A percentile compares a stretch with the other conserved stretches of the same genome.
These are phyloP conservation scores for Gliomastix tumulicola DNA, from an alignment of 2,329 filamentous ascomycete species.

Conservation along the genomic window DNA sequence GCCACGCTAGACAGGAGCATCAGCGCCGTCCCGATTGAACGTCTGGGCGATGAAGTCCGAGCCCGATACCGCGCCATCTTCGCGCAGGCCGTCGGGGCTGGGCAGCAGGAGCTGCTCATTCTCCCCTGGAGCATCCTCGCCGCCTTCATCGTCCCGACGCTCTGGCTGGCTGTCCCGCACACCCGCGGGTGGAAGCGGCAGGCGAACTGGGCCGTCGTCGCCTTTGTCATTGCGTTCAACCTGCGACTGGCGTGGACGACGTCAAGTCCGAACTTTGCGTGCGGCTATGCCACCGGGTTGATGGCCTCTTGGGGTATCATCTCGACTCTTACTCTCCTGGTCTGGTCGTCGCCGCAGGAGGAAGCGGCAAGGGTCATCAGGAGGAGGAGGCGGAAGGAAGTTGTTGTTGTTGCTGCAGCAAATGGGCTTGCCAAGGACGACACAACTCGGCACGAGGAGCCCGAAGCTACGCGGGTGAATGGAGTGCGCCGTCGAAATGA, in stretches of 20 bases:
- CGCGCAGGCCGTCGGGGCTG: constrained; percentile 23
- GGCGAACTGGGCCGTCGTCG: constrained; percentile 40
- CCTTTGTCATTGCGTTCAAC: constrained; percentile 34
- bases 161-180: constrained; percentile 53
- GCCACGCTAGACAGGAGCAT: background rate
- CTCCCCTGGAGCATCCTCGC: constrained; percentile 44
- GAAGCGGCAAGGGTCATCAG: constrained; percentile 44
- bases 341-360: constrained; percentile 50
- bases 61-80: constrained; percentile 28
- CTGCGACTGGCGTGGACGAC: constrained; percentile 28
- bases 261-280: constrained; percentile 44
- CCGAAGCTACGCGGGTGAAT: constrained; percentile 2
- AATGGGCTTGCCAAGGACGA: background rate
- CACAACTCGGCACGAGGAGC: background rate
- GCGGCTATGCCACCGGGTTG: constrained; percentile 43
- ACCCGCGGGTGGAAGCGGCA: constrained; percentile 39
- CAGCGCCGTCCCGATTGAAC: constrained; percentile 3
- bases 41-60: constrained; percentile 17
- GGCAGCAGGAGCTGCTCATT: constrained; percentile 37
- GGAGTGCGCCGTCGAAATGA: constrained; percentile 12
- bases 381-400: constrained; percentile 10
- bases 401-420: too few relatives aligned
- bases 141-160: constrained; percentile 37
- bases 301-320: constrained; percentile 43
- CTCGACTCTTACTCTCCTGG: constrained; percentile 38